Percentiles rank a stretch among this genome's conserved stretches.
These are phyloP conservation scores for Pulveroboletus sp. DNA, from an alignment of 768 basidiomycete species.

Conservation along the genomic window DNA sequence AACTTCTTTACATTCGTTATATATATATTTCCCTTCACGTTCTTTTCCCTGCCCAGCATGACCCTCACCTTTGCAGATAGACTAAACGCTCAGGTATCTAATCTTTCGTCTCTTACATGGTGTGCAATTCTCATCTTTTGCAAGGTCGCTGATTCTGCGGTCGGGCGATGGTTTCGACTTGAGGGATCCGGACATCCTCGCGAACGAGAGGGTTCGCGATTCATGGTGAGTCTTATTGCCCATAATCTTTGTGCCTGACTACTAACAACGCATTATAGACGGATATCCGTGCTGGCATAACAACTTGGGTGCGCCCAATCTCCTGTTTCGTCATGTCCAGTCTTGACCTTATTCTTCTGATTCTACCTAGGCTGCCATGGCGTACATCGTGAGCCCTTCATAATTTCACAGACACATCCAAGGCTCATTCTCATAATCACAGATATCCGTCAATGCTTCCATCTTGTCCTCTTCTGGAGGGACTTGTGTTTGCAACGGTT, in stretches of 20 bases:
- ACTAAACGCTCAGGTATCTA: conserved; percentile 39
- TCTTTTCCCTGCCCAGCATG: conserved; percentile 28
- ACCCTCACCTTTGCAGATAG: conserved; percentile 38
- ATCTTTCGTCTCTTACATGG: not conserved
- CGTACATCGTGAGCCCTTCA: conserved; percentile 61
- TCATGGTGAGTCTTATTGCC: conserved; percentile 39
- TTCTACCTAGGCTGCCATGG: conserved; percentile 63
- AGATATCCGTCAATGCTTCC: conserved; percentile 85
- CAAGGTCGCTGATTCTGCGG: conserved; percentile 38
- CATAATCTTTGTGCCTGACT: not conserved
- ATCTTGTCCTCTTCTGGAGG: conserved; percentile 77
- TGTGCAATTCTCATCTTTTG: not conserved
- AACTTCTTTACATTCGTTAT: conserved; percentile 17
- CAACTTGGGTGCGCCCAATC: conserved; percentile 65
- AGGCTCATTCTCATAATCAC: conserved; percentile 1
- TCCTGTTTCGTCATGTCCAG: not conserved
- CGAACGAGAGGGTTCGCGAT: conserved; percentile 61
- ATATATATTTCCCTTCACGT: conserved; percentile 21
- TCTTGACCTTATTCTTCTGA: not conserved
- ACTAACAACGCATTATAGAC: conserved; percentile 42
- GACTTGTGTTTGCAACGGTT: conserved; percentile 68
- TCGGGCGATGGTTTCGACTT: conserved; percentile 67
- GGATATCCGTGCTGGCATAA: conserved; percentile 73
- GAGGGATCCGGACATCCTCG: conserved; percentile 66
- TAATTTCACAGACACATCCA: accelerated